Conservation (phyloP, 1,284 basidiomycete genomes). For the Cutaneotrichosporon spelunceum region DNA sequence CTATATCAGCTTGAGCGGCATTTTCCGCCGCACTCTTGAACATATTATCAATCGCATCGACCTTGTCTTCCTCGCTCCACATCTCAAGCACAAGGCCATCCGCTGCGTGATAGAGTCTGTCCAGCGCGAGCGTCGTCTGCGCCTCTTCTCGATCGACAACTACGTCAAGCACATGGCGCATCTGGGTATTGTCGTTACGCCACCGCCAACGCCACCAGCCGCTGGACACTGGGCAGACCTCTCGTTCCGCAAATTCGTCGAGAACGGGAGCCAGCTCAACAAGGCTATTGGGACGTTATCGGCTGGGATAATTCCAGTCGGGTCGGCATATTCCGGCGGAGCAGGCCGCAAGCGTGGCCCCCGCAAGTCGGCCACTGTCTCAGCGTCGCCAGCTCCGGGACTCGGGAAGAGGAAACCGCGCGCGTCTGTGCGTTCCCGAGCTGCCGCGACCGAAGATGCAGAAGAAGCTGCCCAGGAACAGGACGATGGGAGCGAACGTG, state of each 20-base stretch:
- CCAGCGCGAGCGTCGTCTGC: slow-evolving; percentile 38
- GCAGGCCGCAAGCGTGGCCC: neutral
- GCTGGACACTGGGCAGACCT: slow-evolving; percentile 33
- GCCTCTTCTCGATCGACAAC: slow-evolving; percentile 28
- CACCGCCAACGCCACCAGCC: slow-evolving; percentile 14
- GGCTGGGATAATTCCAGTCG: slow-evolving; percentile 8
- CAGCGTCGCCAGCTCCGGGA: neutral
- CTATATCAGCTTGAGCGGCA: slow-evolving; percentile 17
- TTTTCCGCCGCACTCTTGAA: slow-evolving; percentile 40
- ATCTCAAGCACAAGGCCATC: slow-evolving; percentile 31
- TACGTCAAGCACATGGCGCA: slow-evolving; percentile 31
- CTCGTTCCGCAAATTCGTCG: slow-evolving; percentile 17
- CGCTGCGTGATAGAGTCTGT: slow-evolving; percentile 35
- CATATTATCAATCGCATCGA: slow-evolving; percentile 35
- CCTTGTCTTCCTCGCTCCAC: slow-evolving; percentile 28
- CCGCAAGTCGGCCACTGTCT: neutral
- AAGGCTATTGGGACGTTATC: slow-evolving; percentile 6
- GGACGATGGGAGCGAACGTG: neutral
- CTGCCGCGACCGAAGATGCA: neutral
- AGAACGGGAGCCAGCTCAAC: slow-evolving; percentile 12
- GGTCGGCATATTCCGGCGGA: neutral
- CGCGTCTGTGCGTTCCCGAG: neutral
- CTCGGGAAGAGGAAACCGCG: neutral
- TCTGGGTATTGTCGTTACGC: slow-evolving; percentile 25
- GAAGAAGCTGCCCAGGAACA: neutral